Base-by-base conservation (phyloP, 2,329 filamentous ascomycete species). In the Cytospora chrysosperma region DNA sequence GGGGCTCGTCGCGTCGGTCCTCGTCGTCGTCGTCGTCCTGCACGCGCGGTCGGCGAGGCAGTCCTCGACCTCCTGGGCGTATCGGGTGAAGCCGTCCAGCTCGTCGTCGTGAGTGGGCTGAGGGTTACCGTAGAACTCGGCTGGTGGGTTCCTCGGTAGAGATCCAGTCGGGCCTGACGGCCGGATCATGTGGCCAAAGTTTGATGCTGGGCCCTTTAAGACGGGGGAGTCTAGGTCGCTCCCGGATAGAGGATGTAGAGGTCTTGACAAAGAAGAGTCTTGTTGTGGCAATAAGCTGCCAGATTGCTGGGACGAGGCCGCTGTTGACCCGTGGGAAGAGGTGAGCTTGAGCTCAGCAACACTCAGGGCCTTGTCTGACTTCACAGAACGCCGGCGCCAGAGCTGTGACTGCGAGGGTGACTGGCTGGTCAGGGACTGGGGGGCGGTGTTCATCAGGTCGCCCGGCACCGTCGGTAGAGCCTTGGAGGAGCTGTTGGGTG, bases 341-440 rank as follows among this genome's bases (percentile, higher is more conserved):
- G 78, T 70, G 60, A 85, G 74, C 64, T 81, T 81, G 57, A 85
- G 77, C 62, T 80, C 77, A 10, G 81, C 72, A 5, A 85, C 75
- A 54, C 80, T 77, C 37, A 81, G 70, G 65, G 73, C 78, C 59
- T 76, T 75, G 60, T 84, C 80, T 61, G 75, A 76, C 70, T 81
- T 85, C 28, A 79, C 73, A 17, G 82, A 83, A 53, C 83, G 79
- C 59, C 83, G 77, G 62, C 78, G 77, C 82, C 82, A 85, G 34
- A 80, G 74, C 65, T 79, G 74, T 9, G 69, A 68, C 53, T 69
- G 67, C 32, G 68, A 67, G 15, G 74, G 68, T 30, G 71, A 73
- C 50, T 67, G 70, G 65, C 62, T 66, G 15, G 69, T 52, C 53
- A 68, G 32, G 7, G 71, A 66, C 3, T 60, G 57, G n/a, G 72